Percentiles rank a stretch among this genome's conserved stretches.
phyloP scores from a whole-genome alignment of 306 rosid genomes.

The Abrus pulchellus region DNA sequence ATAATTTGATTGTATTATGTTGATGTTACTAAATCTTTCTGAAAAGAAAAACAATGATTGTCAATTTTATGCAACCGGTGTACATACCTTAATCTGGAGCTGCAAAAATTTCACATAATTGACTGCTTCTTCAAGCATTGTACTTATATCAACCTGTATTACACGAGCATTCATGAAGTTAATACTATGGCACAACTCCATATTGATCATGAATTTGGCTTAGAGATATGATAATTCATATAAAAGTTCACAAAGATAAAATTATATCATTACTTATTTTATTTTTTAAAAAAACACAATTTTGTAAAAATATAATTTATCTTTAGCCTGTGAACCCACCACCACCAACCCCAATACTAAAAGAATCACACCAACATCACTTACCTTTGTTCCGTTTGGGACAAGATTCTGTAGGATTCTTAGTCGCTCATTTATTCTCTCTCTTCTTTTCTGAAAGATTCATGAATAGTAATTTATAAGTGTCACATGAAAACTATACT shows the following conservation, averaged over 20 bases:
- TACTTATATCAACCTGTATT: conserved; percentile 88
- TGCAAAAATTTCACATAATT: conserved; percentile 92
- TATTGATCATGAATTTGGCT: background rate
- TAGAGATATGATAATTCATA: no score
- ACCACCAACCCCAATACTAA: background rate
- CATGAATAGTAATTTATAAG: conserved; percentile 18
- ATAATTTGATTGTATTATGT: no score
- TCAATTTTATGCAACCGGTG: background rate
- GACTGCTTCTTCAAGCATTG: conserved; percentile 98
- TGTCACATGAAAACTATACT: background rate
- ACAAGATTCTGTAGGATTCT: conserved; percentile 82
- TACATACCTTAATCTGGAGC: conserved; percentile 92
- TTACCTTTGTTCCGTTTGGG: conserved; percentile 93
- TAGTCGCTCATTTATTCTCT: conserved; percentile 83
- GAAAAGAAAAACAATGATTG: background rate
- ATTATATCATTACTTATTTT: no score
- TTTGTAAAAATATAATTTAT: no score
- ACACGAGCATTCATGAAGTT: conserved; percentile 16
- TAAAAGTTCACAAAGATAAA: no score
- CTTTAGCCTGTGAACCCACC: no score
- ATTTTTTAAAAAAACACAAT: no score
- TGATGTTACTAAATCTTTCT: background rate
- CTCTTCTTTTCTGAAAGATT: conserved; percentile 88
- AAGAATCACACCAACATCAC: background rate
- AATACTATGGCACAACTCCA: conserved; percentile 18